Evolutionary conservation across 2,329 filamentous ascomycete species (phyloP).

Genomic region (Alternaria gansuensis): DNA sequence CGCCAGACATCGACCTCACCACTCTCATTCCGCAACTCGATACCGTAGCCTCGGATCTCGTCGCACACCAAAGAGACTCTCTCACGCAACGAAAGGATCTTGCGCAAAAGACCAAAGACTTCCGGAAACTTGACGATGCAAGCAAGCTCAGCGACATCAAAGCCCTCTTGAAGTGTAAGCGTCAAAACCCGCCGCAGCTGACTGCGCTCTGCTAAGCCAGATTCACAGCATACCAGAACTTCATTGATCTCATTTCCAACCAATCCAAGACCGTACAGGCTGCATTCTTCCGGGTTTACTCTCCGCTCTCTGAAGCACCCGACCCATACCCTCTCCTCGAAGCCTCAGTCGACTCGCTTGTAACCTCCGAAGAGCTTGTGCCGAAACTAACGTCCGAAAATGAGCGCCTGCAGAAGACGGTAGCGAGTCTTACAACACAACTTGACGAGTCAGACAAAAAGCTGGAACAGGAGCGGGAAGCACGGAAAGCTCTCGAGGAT

Average conservation of each 20-base stretch:
- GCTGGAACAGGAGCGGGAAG: conserved; percentile 78
- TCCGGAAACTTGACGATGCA: conserved; percentile 89
- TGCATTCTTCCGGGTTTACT: conserved; percentile 91
- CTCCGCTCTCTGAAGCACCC: conserved; percentile 90
- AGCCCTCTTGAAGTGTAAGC: conserved; percentile 79
- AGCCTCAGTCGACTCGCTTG: conserved; percentile 92
- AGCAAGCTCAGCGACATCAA: conserved; percentile 90
- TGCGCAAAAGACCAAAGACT: conserved; percentile 99
- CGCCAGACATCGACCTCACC: conserved; percentile 82
- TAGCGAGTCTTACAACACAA: conserved; percentile 78
- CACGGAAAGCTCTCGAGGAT: conserved; percentile 78
- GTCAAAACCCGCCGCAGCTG: neutral
- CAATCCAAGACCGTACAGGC: conserved; percentile 95
- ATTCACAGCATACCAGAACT: conserved; percentile 87
- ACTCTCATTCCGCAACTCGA: conserved; percentile 86
- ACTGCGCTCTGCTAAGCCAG: conserved; percentile 28
- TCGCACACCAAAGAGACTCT: conserved; percentile 92
- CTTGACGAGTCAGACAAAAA: conserved; percentile 83
- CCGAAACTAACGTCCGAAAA: conserved; percentile 92
- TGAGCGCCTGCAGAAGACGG: conserved; percentile 80
- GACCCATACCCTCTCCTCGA: conserved; percentile 97
- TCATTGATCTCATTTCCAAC: conserved; percentile 95
- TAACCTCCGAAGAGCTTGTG: conserved; percentile 89
- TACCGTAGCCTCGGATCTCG: conserved; percentile 92
- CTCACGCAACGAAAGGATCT: conserved; percentile 95